phyloP scores from a whole-genome alignment of 306 rosid genomes.

The Morella rubra region DNA sequence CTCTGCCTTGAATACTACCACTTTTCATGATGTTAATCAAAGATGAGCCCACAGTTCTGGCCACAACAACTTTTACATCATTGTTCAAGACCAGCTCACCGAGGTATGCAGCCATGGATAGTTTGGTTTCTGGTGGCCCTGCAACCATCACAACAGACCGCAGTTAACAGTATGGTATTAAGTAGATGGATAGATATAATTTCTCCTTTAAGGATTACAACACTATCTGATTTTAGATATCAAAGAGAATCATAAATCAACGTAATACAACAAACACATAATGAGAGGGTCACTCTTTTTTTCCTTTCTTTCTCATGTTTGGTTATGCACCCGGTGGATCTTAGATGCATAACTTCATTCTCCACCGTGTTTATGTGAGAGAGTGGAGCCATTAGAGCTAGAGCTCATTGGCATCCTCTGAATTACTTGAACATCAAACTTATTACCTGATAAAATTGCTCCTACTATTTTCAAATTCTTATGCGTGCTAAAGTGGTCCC shows the following conservation, averaged over 20 bases:
- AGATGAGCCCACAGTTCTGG: constrained; percentile 80
- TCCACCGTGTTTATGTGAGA: neutral
- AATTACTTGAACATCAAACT: neutral
- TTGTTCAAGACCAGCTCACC: constrained; percentile 89
- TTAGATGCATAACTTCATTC: neutral
- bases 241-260: neutral
- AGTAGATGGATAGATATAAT: neutral
- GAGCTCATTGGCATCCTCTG: neutral
- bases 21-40: constrained; percentile 75
- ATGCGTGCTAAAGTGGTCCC: neutral
- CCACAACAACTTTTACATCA: constrained; percentile 79
- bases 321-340: neutral
- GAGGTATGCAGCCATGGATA: constrained; percentile 82
- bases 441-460: no score
- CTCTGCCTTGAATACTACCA: constrained; percentile 78
- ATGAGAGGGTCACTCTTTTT: neutral
- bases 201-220: neutral
- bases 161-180: constrained; percentile 22
- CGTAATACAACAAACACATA: neutral
- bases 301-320: neutral
- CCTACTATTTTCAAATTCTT: neutral
- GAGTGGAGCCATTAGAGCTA: neutral
- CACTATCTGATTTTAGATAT: neutral
- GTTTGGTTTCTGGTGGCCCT: constrained; percentile 91
- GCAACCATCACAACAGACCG: constrained; percentile 40